These are phyloP conservation scores for Fusarium miscanthi DNA, from an alignment of 2,329 filamentous ascomycete species.

Conservation along the genomic window DNA sequence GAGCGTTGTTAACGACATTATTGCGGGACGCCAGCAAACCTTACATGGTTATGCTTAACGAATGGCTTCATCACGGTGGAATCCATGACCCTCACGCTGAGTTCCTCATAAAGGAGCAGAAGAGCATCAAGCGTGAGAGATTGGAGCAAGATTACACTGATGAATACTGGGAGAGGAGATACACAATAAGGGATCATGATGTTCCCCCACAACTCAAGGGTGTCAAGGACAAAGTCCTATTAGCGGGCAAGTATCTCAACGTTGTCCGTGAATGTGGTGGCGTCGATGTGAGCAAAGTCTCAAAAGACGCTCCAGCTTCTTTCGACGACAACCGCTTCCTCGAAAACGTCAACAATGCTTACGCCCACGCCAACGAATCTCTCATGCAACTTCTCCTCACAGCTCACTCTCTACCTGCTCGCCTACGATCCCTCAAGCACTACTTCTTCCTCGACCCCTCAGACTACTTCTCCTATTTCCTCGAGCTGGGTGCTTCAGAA, in stretches of 20 bases:
- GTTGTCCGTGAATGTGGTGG: constrained; percentile 97
- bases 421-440: constrained; percentile 92
- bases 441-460: constrained; percentile 99
- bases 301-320: constrained; percentile 86
- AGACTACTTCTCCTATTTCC: constrained; percentile 98
- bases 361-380: constrained; percentile 94
- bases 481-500: constrained; percentile 90
- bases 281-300: constrained; percentile 90
- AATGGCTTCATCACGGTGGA: constrained; percentile 96
- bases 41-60: constrained; percentile 98
- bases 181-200: constrained; percentile 91
- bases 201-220: constrained; percentile 91
- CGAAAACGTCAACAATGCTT: constrained; percentile 95
- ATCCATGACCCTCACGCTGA: constrained; percentile 95
- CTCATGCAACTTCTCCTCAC: constrained; percentile 91
- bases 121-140: constrained; percentile 90
- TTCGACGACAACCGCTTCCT: constrained; percentile 94
- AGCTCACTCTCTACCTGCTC: constrained; percentile 87
- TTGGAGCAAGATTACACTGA: constrained; percentile 97
- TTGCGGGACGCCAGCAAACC: constrained; percentile 89
- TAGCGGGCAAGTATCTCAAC: constrained; percentile 97
- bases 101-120: constrained; percentile 95
- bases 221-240: constrained; percentile 92
- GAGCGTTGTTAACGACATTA: constrained; percentile 82
- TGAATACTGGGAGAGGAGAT: constrained; percentile 98